A percentile compares a stretch with the other conserved stretches of the same genome.
phyloP scores from a whole-genome alignment of 2,329 filamentous ascomycete species.

The Chrysoporthe austroafricana region DNA sequence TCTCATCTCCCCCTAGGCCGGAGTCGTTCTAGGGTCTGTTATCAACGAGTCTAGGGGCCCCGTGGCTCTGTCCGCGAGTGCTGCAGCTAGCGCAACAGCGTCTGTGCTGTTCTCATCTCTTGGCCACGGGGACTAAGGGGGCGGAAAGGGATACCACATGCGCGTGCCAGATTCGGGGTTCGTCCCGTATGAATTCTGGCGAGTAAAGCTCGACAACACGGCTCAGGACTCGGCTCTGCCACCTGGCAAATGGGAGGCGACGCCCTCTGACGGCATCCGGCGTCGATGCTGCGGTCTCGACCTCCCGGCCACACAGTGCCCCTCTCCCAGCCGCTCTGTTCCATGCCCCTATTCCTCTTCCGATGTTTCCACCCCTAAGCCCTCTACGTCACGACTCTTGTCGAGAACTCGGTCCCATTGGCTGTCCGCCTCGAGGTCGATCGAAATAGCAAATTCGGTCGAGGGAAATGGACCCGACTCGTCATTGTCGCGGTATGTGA shows the following conservation, averaged over 20 bases:
- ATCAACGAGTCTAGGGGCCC: not conserved
- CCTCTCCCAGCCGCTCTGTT: conserved; percentile 14
- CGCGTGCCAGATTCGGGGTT: conserved; percentile 25
- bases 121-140: conserved; percentile 4
- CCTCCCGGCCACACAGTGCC: conserved; percentile 20
- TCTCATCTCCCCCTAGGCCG: not conserved
- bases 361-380: conserved; percentile 19
- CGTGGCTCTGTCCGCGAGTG: conserved; percentile 4
- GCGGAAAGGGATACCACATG: conserved; percentile 1
- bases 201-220: conserved; percentile 2
- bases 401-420: conserved; percentile 20
- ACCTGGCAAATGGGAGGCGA: not conserved
- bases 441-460: conserved; percentile 17
- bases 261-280: not conserved
- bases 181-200: conserved; percentile 21
- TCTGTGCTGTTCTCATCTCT: conserved; percentile 18
- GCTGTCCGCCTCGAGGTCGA: conserved; percentile 14
- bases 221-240: not conserved
- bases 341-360: conserved; percentile 11
- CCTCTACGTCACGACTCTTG: conserved; percentile 29
- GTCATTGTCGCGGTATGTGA: conserved; percentile 12
- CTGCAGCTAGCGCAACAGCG: conserved; percentile 15
- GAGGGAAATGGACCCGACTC: conserved; percentile 1
- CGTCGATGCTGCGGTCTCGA: not conserved
- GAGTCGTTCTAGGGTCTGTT: not conserved